Evolutionary conservation across 805 yeast genomes (phyloP).

Genomic region (Wickerhamomyces chaumierensis): DNA sequence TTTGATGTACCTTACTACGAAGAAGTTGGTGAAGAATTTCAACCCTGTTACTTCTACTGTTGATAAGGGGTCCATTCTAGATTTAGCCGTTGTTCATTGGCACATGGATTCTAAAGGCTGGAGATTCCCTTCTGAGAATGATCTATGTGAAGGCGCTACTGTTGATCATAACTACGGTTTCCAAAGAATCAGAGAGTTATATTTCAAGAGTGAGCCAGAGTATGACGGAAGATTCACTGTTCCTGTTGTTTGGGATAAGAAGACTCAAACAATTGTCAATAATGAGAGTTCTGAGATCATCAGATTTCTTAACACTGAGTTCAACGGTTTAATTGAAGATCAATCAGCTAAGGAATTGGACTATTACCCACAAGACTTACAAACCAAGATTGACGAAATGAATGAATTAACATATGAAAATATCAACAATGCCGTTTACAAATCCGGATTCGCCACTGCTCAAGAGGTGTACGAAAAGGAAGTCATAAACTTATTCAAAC

Average conservation of each 20-base stretch:
- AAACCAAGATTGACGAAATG: constrained; percentile 55
- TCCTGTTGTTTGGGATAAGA: constrained; percentile 87
- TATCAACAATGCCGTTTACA: constrained; percentile 90
- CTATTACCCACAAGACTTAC: constrained; percentile 48
- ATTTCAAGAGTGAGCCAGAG: constrained; percentile 62
- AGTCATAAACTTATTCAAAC: constrained; percentile 48
- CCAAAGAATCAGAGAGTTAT: constrained; percentile 55
- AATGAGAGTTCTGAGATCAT: constrained; percentile 88
- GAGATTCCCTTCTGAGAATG: constrained; percentile 52
- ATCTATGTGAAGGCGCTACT: constrained; percentile 31
- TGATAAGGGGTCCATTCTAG: constrained; percentile 33
- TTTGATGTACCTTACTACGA: constrained; percentile 57
- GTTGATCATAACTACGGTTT: constrained; percentile 51
- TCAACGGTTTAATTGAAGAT: constrained; percentile 43
- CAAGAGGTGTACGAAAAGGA: constrained; percentile 74
- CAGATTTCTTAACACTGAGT: constrained; percentile 70
- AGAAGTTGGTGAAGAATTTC: constrained; percentile 49
- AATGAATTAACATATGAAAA: constrained; percentile 76
- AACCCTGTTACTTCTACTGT: constrained; percentile 20
- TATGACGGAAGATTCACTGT: constrained; percentile 83
- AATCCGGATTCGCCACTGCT: constrained; percentile 77
- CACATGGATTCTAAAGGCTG: constrained; percentile 81
- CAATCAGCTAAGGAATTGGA: constrained; percentile 38
- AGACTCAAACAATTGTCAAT: constrained; percentile 72
- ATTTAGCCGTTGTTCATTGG: constrained; percentile 82